Evolutionary conservation across 805 yeast genomes (phyloP), one percentile per base, ranked within the genome.

Genomic region (Lachancea lanzarotensis): DNA sequence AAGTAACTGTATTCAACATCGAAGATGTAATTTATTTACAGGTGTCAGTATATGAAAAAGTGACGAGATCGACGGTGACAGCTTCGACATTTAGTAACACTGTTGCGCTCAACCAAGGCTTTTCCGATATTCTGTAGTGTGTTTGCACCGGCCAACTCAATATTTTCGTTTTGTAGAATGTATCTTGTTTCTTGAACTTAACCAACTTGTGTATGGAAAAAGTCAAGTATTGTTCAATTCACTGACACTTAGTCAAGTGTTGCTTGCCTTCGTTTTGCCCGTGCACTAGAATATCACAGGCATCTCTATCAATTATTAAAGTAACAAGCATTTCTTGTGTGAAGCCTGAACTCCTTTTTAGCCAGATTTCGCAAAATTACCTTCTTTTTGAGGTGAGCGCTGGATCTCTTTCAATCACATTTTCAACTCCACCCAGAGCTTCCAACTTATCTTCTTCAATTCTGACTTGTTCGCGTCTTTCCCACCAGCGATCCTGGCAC

Each of bases 401-500:
- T 5, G 72, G 56, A 58, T 84, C 95, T 55, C 76, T 78, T 59
- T 89, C 96, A 8, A 91, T 70, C 31, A 91, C 81, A 47, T 86
- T 95, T 15, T 85, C 95, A 49, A 88, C 90, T 47, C 95, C 96
- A 40, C 95, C 95, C 63, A 84, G 59, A 55, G 89, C 96, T 65
- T 91, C 97, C 55, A 86, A 67, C 59, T 81, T 79, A 54, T 91
- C 98, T 67, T 91, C 98, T 41, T 86, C 84, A 34, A 79, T 75
- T 62, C 95, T 81, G 19, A 91, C 82, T 56, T 82, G 91, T 55
- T 91, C 98, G 68, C 97, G 81, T 70, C 98, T 84, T 63, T 91
- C 98, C 98, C 98, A 91, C 93, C 95, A 91, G 69, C 98, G 79
- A 53, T 84, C 91, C 66, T 90, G 95, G 63, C 93, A 84, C 49